Conservation (phyloP, 179 eudicot genomes). For the Corrigiola litoralis region DNA sequence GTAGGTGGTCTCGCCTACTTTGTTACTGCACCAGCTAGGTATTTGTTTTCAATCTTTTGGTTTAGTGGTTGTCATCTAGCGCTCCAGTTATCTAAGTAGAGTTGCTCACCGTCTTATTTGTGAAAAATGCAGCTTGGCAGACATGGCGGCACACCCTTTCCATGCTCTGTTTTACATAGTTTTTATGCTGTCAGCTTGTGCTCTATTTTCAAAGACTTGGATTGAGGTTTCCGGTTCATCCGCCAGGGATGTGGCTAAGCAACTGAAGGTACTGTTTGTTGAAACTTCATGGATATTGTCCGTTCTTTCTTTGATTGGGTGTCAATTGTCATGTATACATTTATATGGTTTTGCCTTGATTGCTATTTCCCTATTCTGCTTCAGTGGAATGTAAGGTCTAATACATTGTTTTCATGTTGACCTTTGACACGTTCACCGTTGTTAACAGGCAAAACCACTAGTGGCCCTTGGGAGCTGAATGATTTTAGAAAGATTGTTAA, state of each 20-base stretch:
- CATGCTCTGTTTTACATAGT: slow-evolving; percentile 75
- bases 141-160: slow-evolving; percentile 78
- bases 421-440: too few species aligned
- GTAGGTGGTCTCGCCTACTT: slow-evolving; percentile 88
- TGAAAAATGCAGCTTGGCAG: slow-evolving; percentile 56
- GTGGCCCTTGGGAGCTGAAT: too few species aligned
- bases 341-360: not conserved
- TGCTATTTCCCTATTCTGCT: too few species aligned
- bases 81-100: not conserved
- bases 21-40: slow-evolving; percentile 87
- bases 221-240: slow-evolving; percentile 88
- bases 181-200: slow-evolving; percentile 79
- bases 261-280: slow-evolving; percentile 49
- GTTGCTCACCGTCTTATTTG: slow-evolving; percentile 8
- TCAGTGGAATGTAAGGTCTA: too few species aligned
- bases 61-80: not conserved
- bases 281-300: not conserved
- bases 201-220: slow-evolving; percentile 80
- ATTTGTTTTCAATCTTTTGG: not conserved
- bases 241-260: slow-evolving; percentile 79
- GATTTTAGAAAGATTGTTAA: too few species aligned
- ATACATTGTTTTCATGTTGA: too few species aligned
- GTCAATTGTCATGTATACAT: not conserved
- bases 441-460: too few species aligned
- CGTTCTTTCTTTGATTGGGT: not conserved